Percentiles rank a stretch among this genome's conserved stretches.
phyloP scores from a whole-genome alignment of 2,329 filamentous ascomycete genomes.

The Ascochyta lentis region DNA sequence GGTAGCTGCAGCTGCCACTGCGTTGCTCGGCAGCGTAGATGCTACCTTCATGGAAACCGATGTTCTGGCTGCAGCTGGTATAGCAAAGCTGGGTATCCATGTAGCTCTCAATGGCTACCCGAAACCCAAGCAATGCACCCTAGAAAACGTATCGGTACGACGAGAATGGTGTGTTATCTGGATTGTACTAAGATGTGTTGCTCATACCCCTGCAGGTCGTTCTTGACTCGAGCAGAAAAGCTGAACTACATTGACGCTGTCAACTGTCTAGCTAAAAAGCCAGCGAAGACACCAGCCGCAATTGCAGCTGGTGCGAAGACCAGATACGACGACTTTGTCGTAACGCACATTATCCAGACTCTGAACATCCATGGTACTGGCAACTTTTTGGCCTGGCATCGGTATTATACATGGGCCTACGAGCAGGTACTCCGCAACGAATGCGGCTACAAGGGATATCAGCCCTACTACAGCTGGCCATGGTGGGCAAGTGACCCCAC shows the following conservation, averaged over 20 bases:
- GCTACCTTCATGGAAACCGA: constrained; percentile 35
- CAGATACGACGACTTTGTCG: constrained; percentile 45
- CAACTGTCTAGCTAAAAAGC: constrained; percentile 33
- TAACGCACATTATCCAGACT: constrained; percentile 42
- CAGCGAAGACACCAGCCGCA: constrained; percentile 32
- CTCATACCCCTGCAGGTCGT: constrained; percentile 20
- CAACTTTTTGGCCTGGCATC: constrained; percentile 27
- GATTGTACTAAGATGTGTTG: too few species aligned
- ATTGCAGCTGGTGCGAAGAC: constrained; percentile 37
- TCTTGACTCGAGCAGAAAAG: constrained; percentile 23
- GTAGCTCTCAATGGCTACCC: constrained; percentile 32
- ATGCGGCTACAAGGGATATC: constrained; percentile 26
- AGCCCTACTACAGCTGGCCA: constrained; percentile 31
- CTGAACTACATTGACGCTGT: constrained; percentile 42
- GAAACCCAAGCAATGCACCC: constrained; percentile 40
- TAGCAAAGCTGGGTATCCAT: constrained; percentile 44
- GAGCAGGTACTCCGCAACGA: constrained; percentile 27
- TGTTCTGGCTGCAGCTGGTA: constrained; percentile 41
- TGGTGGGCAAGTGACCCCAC: constrained; percentile 35
- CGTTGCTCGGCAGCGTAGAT: not conserved
- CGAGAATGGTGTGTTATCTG: constrained; percentile 51
- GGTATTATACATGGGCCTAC: constrained; percentile 23
- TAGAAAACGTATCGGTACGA: constrained; percentile 49
- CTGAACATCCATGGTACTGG: constrained; percentile 39
- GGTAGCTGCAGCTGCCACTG: not conserved